Evolutionary conservation across 805 yeast genomes (phyloP), one percentile per base, ranked within the genome.

Genomic region (Tetrapisispora phaffii): DNA sequence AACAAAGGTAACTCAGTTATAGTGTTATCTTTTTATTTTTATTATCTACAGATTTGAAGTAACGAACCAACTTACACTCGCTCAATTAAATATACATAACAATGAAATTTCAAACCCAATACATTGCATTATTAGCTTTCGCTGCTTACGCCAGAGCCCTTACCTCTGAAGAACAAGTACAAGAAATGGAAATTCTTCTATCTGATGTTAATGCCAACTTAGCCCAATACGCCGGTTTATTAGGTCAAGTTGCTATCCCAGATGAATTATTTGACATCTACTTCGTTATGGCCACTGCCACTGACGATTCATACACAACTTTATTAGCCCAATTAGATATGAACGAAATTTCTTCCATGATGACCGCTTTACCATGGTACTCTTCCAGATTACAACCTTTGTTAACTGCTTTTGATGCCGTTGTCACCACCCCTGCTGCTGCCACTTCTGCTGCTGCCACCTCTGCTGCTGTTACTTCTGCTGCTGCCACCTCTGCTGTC

Each of bases 341-440:
- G 44, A 29, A 44, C 42, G 52, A 54, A 24, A 60, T 63, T 28
- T 52, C 57, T 8, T 33, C 60, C 7, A 53, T 59, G 50, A 49
- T 63, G 22, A 60, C 66, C n/a, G 66, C 56, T 24, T 47, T 62
- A 34, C 66, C 69, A 50, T 65, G 69, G 69, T 66, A 60, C 50
- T 54, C 62, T 15, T 44, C 55, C 32, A 60, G 65, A 50, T 34
- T 62, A n/a, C 50, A 47, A 33, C 51, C 59, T 15, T 40, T 49
- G 19, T 22, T 40, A 13, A 12, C 44, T 24, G 39, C 46, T 23
- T 42, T 42, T 23, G 42, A 44, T n/a, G 35, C 39, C 12, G 41
- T 37, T 15, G 17, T 41, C 9, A 29, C 44, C 9, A 19, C 42
- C 17, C 16, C 45, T 28, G 31, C 49, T 10, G 17, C 51, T 12